These are phyloP conservation scores for Scheffersomyces stipitis DNA, from an alignment of 805 yeast genomes.

Conservation along the genomic window DNA sequence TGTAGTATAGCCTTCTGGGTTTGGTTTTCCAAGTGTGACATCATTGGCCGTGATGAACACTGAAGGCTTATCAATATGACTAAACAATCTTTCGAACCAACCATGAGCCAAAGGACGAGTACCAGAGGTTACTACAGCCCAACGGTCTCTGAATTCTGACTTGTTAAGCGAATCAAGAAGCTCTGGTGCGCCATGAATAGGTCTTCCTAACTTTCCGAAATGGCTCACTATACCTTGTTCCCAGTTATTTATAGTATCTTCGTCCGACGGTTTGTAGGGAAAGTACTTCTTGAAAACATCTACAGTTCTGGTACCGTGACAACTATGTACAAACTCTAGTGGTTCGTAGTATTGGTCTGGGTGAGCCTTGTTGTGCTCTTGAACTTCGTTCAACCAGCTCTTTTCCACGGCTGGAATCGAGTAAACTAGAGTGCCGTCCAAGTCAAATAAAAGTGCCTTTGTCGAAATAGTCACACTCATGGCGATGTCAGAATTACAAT, in stretches of 20 bases:
- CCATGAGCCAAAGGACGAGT: slow-evolving; percentile 16
- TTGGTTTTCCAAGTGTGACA: slow-evolving; percentile 17
- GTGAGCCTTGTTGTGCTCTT: slow-evolving; percentile 11
- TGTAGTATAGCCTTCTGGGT: slow-evolving; percentile 18
- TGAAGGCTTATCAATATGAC: slow-evolving; percentile 6
- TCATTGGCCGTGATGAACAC: slow-evolving; percentile 21
- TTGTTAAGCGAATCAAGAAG: slow-evolving; percentile 7
- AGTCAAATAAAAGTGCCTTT: slow-evolving; percentile 14
- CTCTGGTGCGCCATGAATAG: slow-evolving; percentile 11
- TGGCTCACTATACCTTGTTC: slow-evolving; percentile 13
- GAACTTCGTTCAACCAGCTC: slow-evolving; percentile 13
- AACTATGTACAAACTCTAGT: slow-evolving; percentile 9
- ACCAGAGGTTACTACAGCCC: slow-evolving; percentile 23
- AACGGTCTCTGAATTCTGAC: slow-evolving; percentile 1
- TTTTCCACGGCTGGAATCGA: slow-evolving; percentile 17
- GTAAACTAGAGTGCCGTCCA: slow-evolving; percentile 20
- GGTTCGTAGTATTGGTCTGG: slow-evolving; percentile 11
- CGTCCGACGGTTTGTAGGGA: slow-evolving; percentile 10
- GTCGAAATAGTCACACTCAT: slow-evolving; percentile 1
- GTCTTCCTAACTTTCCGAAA: slow-evolving; percentile 16
- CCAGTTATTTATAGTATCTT: slow-evolving; percentile 6
- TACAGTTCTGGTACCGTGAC: slow-evolving; percentile 17
- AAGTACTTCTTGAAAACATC: slow-evolving; percentile 13
- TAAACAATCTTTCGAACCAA: slow-evolving; percentile 14
- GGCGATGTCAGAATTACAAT: too few relatives aligned